Conservation (phyloP, 139 green algal genomes). For the Astrephomene gubernaculifera region DNA sequence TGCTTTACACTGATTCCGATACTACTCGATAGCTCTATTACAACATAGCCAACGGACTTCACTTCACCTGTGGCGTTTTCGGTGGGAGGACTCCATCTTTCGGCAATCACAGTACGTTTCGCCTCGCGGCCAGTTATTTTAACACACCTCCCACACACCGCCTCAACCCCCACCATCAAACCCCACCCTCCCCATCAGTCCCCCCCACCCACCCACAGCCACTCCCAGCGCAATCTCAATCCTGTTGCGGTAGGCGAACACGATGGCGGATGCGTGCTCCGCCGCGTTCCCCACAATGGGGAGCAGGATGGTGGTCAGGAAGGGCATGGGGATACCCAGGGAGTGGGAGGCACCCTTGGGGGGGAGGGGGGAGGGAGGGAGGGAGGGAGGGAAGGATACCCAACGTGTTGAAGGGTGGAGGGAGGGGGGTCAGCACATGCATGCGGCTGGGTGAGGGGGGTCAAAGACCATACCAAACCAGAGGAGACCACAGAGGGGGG, state of each 20-base stretch:
- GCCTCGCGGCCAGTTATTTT: too few relatives aligned
- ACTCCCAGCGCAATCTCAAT: slow-evolving; percentile 93
- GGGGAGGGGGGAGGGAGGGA: neutral
- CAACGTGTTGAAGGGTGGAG: too few relatives aligned
- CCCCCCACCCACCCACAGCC: slow-evolving; percentile 65
- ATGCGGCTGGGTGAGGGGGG: too few relatives aligned
- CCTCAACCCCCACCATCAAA: slow-evolving; percentile 19
- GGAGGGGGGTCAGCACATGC: too few relatives aligned
- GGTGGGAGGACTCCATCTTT: too few relatives aligned
- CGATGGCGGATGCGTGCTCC: slow-evolving; percentile 92
- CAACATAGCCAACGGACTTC: too few relatives aligned
- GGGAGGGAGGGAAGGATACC: neutral
- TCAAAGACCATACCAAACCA: too few relatives aligned
- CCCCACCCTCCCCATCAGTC: slow-evolving; percentile 18
- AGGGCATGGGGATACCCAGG: slow-evolving; percentile 79
- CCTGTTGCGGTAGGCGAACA: slow-evolving; percentile 90
- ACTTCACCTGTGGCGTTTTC: too few relatives aligned
- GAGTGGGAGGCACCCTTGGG: slow-evolving; percentile 49
- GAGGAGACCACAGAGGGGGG: too few relatives aligned
- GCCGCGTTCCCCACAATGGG: slow-evolving; percentile 94
- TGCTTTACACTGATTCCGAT: too few relatives aligned
- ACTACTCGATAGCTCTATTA: too few relatives aligned
- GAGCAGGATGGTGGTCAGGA: slow-evolving; percentile 88
- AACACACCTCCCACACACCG: neutral
- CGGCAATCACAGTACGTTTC: too few relatives aligned